Evolutionary conservation across 1,284 basidiomycete species (phyloP).

Genomic region (Ganoderma lingzhi): DNA sequence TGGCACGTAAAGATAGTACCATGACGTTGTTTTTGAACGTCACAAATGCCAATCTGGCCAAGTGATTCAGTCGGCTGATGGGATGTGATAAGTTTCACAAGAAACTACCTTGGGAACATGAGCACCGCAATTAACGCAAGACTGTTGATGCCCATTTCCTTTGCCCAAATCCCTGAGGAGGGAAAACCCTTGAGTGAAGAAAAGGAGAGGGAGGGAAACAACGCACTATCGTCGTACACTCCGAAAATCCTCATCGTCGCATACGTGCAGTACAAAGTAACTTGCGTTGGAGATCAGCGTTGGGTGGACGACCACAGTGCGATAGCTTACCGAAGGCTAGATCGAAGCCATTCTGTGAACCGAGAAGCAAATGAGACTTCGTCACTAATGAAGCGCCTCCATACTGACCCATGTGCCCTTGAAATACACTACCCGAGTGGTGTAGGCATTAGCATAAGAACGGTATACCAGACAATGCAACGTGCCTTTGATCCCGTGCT

Average conservation of each 20-base stretch:
- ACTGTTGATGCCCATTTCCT: conserved; percentile 72
- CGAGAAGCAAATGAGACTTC: background rate
- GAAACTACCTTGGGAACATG: conserved; percentile 80
- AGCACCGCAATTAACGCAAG: conserved; percentile 84
- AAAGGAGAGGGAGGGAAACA: background rate
- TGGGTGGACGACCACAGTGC: background rate
- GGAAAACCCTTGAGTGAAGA: background rate
- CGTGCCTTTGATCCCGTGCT: conserved; percentile 86
- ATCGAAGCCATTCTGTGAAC: conserved; percentile 85
- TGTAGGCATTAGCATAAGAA: background rate
- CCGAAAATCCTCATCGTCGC: conserved; percentile 78
- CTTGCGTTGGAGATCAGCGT: conserved; percentile 45
- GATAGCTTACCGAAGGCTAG: conserved; percentile 74
- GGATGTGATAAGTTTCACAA: conserved; percentile 2
- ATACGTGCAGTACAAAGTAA: conserved; percentile 83
- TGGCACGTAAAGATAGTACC: conserved; percentile 80
- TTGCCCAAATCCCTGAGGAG: conserved; percentile 63
- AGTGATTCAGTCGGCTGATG: background rate
- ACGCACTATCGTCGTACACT: conserved; percentile 65
- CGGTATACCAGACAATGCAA: conserved; percentile 5
- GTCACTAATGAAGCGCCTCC: background rate
- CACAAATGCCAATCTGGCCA: conserved; percentile 80
- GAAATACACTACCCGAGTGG: conserved; percentile 65
- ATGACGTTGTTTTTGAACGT: conserved; percentile 88
- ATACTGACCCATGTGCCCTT: conserved; percentile 82